A percentile compares a stretch with the other conserved stretches of the same genome.
These are phyloP conservation scores for Blepharisma japonicum DNA, from an alignment of 73 alveolate species.

Conservation along the genomic window DNA sequence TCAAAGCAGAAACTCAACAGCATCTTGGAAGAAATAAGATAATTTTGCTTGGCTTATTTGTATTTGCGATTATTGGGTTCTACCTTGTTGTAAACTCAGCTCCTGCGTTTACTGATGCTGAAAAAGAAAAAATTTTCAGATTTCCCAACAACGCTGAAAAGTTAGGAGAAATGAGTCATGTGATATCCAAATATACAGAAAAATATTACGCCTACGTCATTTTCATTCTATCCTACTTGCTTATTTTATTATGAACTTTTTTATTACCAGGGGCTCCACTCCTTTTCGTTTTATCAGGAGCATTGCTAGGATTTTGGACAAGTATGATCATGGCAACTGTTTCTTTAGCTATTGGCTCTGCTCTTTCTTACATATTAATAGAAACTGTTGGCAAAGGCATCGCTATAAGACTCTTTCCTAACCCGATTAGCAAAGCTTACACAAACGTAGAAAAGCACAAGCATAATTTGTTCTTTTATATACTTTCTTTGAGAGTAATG, in stretches of 20 bases:
- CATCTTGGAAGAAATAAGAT: constrained; percentile 7
- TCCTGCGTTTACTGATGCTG: constrained; percentile 11
- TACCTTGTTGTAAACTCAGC: not conserved
- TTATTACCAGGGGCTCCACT: constrained; percentile 89
- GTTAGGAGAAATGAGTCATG: constrained; percentile 33
- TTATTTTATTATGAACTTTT: constrained; percentile 68
- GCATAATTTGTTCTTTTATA: constrained; percentile 66
- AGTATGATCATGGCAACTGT: constrained; percentile 68
- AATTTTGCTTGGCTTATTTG: not conserved
- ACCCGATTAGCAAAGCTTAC: constrained; percentile 44
- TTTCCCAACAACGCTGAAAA: constrained; percentile 49
- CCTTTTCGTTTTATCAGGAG: constrained; percentile 73
- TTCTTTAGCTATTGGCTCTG: constrained; percentile 77
- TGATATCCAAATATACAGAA: constrained; percentile 35
- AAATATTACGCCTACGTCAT: constrained; percentile 41
- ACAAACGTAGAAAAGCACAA: constrained; percentile 42
- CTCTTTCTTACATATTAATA: constrained; percentile 65
- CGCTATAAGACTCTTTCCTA: constrained; percentile 58
- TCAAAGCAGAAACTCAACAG: constrained; percentile 19
- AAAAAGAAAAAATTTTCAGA: constrained; percentile 35
- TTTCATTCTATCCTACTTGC: constrained; percentile 68
- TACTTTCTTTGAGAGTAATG: constrained; percentile 78
- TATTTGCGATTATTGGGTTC: not conserved
- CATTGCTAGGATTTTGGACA: constrained; percentile 66
- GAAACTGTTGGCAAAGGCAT: constrained; percentile 69